A percentile compares a stretch with the other conserved stretches of the same genome.
These are phyloP conservation scores for Recurvomyces mirabilis DNA, from an alignment of 495 filamentous ascomycete genomes.

Conservation along the genomic window DNA sequence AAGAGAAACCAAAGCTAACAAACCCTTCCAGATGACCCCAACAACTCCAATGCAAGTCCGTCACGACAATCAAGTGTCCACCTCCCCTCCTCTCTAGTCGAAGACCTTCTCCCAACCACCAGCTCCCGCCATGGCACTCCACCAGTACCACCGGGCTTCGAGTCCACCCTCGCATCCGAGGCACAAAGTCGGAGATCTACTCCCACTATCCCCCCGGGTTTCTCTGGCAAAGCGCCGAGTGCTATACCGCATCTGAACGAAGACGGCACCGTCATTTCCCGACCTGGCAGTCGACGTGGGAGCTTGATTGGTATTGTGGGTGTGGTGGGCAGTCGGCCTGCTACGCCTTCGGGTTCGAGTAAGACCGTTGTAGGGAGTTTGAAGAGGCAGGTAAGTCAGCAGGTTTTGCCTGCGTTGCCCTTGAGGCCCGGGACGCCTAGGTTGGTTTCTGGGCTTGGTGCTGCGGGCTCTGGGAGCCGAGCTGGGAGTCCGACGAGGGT, in stretches of 20 bases:
- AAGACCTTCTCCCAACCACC: too few relatives aligned
- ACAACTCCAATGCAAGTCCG: slow-evolving; percentile 11
- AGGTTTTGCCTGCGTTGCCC: slow-evolving; percentile 14
- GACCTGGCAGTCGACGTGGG: not conserved
- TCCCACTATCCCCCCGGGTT: slow-evolving; percentile 11
- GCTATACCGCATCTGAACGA: slow-evolving; percentile 14
- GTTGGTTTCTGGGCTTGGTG: too few relatives aligned
- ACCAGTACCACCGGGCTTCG: slow-evolving; percentile 20
- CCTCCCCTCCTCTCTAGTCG: too few relatives aligned
- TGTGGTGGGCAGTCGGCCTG: too few relatives aligned
- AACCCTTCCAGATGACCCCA: slow-evolving; percentile 10
- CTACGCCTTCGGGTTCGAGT: too few relatives aligned
- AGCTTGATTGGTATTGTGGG: too few relatives aligned
- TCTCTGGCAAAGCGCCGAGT: slow-evolving; percentile 1
- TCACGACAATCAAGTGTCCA: slow-evolving; percentile 11
- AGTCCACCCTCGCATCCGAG: too few relatives aligned
- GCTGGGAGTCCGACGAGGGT: not conserved
- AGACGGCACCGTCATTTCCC: not conserved
- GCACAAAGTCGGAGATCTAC: slow-evolving; percentile 18
- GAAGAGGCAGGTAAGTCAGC: slow-evolving; percentile 3
- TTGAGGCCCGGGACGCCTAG: slow-evolving; percentile 9
- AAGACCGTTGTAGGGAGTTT: too few relatives aligned
- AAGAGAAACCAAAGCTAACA: not conserved
- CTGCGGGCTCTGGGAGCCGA: not conserved
- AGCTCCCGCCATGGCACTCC: slow-evolving; percentile 15